Conservation (phyloP, 768 basidiomycete species). For the Suillus plorans region DNA sequence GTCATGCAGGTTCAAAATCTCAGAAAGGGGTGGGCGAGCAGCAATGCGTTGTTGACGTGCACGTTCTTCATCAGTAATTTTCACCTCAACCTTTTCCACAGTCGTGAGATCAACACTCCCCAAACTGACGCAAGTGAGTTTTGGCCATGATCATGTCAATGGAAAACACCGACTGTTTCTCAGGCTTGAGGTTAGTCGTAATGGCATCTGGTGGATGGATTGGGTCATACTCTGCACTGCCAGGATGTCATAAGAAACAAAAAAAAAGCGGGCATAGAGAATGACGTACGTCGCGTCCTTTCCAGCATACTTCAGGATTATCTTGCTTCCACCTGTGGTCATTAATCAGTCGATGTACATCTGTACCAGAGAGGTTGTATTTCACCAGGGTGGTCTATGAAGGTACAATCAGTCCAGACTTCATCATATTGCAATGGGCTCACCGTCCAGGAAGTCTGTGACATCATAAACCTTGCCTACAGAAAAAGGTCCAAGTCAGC, state of each 20-base stretch:
- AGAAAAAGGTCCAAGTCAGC: neutral
- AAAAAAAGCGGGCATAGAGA: slow-evolving; percentile 11
- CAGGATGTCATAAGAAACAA: neutral
- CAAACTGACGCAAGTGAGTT: slow-evolving; percentile 37
- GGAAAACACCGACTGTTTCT: slow-evolving; percentile 61
- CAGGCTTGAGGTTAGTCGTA: slow-evolving; percentile 64
- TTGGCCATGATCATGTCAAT: neutral
- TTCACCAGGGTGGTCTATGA: slow-evolving; percentile 1
- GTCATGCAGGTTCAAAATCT: slow-evolving; percentile 86
- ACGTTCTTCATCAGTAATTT: slow-evolving; percentile 68
- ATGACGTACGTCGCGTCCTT: slow-evolving; percentile 74
- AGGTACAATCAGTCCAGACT: slow-evolving; percentile 29
- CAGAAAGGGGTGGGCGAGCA: slow-evolving; percentile 65
- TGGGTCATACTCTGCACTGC: slow-evolving; percentile 71
- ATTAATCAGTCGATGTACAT: slow-evolving; percentile 18
- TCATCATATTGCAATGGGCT: slow-evolving; percentile 36
- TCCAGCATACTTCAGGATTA: slow-evolving; percentile 84
- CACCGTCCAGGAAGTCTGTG: slow-evolving; percentile 67
- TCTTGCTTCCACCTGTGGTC: slow-evolving; percentile 64
- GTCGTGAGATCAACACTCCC: slow-evolving; percentile 69
- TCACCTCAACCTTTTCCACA: slow-evolving; percentile 58
- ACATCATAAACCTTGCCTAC: slow-evolving; percentile 71
- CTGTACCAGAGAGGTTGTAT: neutral
- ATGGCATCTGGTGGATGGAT: slow-evolving; percentile 83
- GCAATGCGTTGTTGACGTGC: slow-evolving; percentile 58